Evolutionary conservation across 129 eudicot species (phyloP).

Genomic region (Lactuca saligna): DNA sequence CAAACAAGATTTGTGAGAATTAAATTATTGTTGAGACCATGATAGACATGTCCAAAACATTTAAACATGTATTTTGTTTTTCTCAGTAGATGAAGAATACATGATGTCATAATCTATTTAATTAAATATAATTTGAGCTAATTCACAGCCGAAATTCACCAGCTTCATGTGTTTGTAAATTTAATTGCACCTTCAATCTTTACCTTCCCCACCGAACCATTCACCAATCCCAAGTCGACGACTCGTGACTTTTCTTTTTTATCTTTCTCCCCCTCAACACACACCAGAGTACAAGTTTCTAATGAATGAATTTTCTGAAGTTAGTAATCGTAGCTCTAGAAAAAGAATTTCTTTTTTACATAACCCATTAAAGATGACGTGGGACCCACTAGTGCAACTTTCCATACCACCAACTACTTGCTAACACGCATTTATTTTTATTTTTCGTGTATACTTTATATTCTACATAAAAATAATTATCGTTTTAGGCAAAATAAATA

Average conservation of each 20-base stretch:
- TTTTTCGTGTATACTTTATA: neutral
- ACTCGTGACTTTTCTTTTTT: neutral
- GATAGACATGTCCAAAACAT: neutral
- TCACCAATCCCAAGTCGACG: constrained; percentile 5
- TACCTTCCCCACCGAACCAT: constrained; percentile 16
- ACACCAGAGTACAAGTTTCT: constrained; percentile 1
- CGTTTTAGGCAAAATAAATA: neutral
- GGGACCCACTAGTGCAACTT: constrained; percentile 7
- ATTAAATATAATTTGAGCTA: constrained; percentile 2
- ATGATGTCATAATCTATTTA: constrained; percentile 19
- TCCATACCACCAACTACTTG: constrained; percentile 8
- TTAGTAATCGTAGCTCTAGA: neutral
- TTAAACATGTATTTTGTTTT: neutral
- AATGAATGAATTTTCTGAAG: neutral
- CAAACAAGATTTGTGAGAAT: neutral
- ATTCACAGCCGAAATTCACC: constrained; percentile 27
- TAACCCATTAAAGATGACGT: neutral
- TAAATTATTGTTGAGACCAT: neutral
- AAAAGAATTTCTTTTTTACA: neutral
- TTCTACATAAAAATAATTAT: neutral
- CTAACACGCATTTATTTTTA: neutral
- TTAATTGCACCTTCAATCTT: constrained; percentile 25
- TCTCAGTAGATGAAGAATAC: neutral
- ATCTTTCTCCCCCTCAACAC: neutral
- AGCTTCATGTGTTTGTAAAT: constrained; percentile 29